These are phyloP conservation scores for Actinidia chinensis DNA, from an alignment of 179 eudicot genomes.

Conservation along the genomic window DNA sequence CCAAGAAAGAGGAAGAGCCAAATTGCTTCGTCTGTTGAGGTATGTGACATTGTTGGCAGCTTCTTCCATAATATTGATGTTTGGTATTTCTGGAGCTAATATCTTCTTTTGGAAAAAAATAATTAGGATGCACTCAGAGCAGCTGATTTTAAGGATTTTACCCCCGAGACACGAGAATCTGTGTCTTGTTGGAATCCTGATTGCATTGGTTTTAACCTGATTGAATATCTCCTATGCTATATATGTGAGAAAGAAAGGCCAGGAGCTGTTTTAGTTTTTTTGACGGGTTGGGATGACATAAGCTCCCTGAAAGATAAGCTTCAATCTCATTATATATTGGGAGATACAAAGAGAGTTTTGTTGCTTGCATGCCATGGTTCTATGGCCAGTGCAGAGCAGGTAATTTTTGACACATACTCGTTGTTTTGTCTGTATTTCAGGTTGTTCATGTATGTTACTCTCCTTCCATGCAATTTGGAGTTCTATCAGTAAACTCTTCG, in stretches of 20 bases:
- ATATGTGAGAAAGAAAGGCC: slow-evolving; percentile 74
- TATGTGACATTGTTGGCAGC: slow-evolving; percentile 22
- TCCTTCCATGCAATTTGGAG: neutral
- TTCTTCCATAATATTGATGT: slow-evolving; percentile 4
- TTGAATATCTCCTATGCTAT: slow-evolving; percentile 62
- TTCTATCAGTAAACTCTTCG: neutral
- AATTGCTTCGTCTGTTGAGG: slow-evolving; percentile 85
- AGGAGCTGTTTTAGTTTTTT: slow-evolving; percentile 81
- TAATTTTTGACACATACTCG: slow-evolving; percentile 16
- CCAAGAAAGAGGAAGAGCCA: slow-evolving; percentile 88
- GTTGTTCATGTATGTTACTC: neutral
- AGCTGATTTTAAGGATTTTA: slow-evolving; percentile 67
- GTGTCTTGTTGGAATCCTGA: slow-evolving; percentile 95
- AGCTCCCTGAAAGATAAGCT: slow-evolving; percentile 81
- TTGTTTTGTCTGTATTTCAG: neutral
- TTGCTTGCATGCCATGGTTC: slow-evolving; percentile 94
- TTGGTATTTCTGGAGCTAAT: slow-evolving; percentile 13
- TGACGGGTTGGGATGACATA: slow-evolving; percentile 99
- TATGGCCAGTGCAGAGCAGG: slow-evolving; percentile 95
- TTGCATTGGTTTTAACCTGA: slow-evolving; percentile 78
- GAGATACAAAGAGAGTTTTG: slow-evolving; percentile 66
- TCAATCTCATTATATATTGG: slow-evolving; percentile 57
- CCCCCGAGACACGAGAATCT: slow-evolving; percentile 63
- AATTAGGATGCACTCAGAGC: slow-evolving; percentile 69
- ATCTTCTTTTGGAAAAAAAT: slow-evolving; percentile 13